phyloP scores from a whole-genome alignment of 345 rosid species.

The Abelmoschus esculentus region DNA sequence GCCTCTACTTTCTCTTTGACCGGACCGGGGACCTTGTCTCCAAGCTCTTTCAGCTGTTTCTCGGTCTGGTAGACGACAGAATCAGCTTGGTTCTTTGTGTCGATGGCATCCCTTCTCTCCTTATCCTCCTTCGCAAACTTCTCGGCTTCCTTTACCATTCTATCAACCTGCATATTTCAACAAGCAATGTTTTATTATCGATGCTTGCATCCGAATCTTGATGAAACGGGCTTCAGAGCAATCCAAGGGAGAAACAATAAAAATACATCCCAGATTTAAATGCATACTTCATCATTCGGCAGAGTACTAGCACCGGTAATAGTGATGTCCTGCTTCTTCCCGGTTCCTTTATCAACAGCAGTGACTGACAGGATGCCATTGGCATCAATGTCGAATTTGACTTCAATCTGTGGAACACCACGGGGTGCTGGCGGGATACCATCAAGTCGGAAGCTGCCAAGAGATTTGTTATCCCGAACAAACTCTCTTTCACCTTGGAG shows the following conservation, averaged over 20 bases:
- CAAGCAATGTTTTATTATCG: too few species aligned
- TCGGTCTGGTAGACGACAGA: neutral
- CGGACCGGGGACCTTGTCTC: neutral
- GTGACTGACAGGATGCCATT: neutral
- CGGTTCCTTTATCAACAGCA: neutral
- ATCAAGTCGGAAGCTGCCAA: neutral
- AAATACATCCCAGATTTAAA: neutral
- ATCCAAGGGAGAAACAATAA: neutral
- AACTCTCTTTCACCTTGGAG: neutral
- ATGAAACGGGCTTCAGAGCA: neutral
- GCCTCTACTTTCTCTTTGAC: neutral
- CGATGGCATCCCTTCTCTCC: neutral
- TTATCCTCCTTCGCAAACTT: neutral
- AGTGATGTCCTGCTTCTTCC: neutral
- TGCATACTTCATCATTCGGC: neutral
- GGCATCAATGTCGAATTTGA: neutral
- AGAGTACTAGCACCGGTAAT: neutral
- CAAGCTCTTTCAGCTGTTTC: neutral
- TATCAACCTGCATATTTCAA: neutral
- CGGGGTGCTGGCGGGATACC: neutral
- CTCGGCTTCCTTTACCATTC: neutral
- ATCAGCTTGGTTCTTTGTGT: neutral
- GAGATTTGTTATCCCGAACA: neutral
- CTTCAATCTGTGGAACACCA: neutral
- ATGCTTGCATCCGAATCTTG: too few species aligned